Evolutionary conservation across 345 rosid species (phyloP), one percentile per base, ranked within the genome.

Genomic region (Brassica nigra): DNA sequence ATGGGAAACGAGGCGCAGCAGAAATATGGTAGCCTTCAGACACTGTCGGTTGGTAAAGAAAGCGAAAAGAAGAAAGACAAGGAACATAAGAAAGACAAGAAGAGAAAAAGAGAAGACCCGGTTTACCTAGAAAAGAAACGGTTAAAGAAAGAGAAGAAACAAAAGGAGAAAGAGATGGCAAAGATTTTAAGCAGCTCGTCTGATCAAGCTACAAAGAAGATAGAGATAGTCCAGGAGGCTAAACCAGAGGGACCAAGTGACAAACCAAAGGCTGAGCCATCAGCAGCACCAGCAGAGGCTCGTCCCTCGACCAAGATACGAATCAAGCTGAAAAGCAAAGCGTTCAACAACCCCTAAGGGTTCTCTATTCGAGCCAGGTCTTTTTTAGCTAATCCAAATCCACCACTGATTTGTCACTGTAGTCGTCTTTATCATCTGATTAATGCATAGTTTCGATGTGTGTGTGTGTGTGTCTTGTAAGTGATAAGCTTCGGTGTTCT

Each of bases 101-200:
- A 90, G 81, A 78, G 94, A 76, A 91, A 87, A 70, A 82, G 85
- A 31, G 91, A 85, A 52, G 90, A 92, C 77, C 98, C 91, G 0
- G 92, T 78, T 73, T 90, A 95, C 80, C 14, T 77, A 75, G 98
- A 95, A 79, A 83, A 80, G 81, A 95, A 93, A 83, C 85, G 96
- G 34, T 68, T 87, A 78, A 95, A 93, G 87, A 91, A 93, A 79
- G 98, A 95, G 89, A 93, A 87, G 83, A 91, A 87, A 81, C 85
- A 81, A 34, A 95, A 85, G 83, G 94, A 91, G 77, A 95, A 94
- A 80, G 97, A 90, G 77, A 69, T 89, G 76, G 84, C 91, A 0
- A 92, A 88, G 90, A 83, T 88, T 75, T 77, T 85, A 74, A 78
- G 76, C 27, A 80, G 83, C 5, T 86, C 86, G 16, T 76, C 73